A percentile compares a stretch with the other conserved stretches of the same genome.
Conservation (phyloP, 2,329 filamentous ascomycete species). For the Penicillium sp. region DNA sequence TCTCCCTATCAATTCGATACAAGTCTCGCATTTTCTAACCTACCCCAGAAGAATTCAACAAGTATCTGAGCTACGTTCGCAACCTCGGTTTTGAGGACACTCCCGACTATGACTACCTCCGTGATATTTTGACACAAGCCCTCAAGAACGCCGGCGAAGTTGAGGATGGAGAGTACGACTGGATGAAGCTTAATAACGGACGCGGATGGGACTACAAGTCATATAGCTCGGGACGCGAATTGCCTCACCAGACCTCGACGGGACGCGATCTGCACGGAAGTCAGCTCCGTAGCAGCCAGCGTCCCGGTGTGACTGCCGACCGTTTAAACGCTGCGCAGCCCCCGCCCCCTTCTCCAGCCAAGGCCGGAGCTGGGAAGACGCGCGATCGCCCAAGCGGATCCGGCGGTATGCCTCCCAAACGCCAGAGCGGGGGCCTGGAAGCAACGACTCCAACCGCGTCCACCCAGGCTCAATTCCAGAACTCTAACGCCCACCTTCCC, state of each 20-base stretch:
- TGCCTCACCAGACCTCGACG: slow-evolving; percentile 71
- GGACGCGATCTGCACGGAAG: slow-evolving; percentile 78
- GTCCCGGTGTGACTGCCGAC: slow-evolving; percentile 68
- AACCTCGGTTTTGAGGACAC: slow-evolving; percentile 98
- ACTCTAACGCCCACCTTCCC: slow-evolving; percentile 84
- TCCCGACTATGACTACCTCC: slow-evolving; percentile 95
- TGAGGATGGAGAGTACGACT: slow-evolving; percentile 98
- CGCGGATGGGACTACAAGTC: slow-evolving; percentile 87
- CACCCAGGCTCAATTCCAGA: slow-evolving; percentile 94
- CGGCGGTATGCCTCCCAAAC: slow-evolving; percentile 70
- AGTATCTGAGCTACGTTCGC: slow-evolving; percentile 94
- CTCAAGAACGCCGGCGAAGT: slow-evolving; percentile 92
- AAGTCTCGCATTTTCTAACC: slow-evolving; percentile 22
- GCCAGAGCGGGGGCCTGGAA: slow-evolving; percentile 66
- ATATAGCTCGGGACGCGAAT: slow-evolving; percentile 70
- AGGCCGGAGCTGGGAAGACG: slow-evolving; percentile 70
- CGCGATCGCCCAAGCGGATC: slow-evolving; percentile 72
- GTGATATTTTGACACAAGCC: slow-evolving; percentile 93
- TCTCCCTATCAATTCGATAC: not conserved
- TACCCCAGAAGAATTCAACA: slow-evolving; percentile 81
- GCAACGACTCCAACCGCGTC: slow-evolving; percentile 82
- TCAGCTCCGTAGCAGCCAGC: slow-evolving; percentile 58
- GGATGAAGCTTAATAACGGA: slow-evolving; percentile 96
- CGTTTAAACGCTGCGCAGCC: slow-evolving; percentile 94
- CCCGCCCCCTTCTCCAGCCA: slow-evolving; percentile 81